phyloP scores from a whole-genome alignment of 768 basidiomycete species.

The Kwoniella sp. region DNA sequence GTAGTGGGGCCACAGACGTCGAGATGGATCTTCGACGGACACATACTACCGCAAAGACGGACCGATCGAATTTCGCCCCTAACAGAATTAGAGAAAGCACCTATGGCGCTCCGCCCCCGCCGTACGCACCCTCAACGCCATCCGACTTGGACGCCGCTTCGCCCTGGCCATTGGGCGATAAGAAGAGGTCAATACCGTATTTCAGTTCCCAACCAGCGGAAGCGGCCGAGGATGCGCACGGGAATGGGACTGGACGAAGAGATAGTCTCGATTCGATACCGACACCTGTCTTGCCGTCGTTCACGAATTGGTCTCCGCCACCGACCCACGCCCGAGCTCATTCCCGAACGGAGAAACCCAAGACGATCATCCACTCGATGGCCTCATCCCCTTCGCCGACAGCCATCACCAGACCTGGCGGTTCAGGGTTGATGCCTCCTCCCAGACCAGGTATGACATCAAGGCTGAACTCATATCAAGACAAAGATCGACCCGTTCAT shows the following conservation, averaged over 20 bases:
- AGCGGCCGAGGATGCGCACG: neutral
- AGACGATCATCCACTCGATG: constrained; percentile 20
- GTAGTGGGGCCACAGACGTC: neutral
- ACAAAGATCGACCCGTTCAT: constrained; percentile 4
- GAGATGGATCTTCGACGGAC: constrained; percentile 5
- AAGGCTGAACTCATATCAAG: neutral
- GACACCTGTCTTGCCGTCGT: constrained; percentile 10
- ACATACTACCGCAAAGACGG: neutral
- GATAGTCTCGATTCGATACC: constrained; percentile 21
- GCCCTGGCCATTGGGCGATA: neutral
- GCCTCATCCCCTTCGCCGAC: constrained; percentile 1
- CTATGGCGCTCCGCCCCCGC: constrained; percentile 16
- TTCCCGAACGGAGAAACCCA: neutral
- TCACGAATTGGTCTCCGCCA: constrained; percentile 1
- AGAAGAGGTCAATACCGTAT: neutral
- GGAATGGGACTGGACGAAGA: neutral
- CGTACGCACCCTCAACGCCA: constrained; percentile 5
- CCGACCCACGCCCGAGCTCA: neutral
- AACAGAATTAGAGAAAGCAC: neutral
- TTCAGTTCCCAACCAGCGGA: too few relatives aligned
- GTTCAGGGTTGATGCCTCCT: constrained; percentile 11
- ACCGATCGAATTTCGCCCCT: constrained; percentile 9
- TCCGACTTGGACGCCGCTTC: neutral
- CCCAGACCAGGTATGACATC: constrained; percentile 15
- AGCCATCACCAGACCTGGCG: neutral